phyloP scores from a whole-genome alignment of 805 yeast genomes.

The Candida insectorum region DNA sequence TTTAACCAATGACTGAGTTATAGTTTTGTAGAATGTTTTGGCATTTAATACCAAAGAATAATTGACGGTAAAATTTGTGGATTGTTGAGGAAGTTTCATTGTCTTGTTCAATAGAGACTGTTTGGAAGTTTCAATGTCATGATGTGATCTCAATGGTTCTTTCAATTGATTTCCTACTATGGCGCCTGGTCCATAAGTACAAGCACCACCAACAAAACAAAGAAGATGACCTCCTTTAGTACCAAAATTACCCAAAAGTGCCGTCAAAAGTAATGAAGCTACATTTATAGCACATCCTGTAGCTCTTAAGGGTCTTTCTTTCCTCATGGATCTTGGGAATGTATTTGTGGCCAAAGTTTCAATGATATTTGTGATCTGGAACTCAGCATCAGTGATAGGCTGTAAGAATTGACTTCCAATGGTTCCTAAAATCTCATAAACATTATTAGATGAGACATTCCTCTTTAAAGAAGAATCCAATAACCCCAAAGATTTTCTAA shows the following conservation, averaged over 20 bases:
- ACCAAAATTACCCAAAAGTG: constrained; percentile 79
- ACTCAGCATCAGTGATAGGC: constrained; percentile 77
- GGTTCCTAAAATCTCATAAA: constrained; percentile 29
- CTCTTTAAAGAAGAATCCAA: constrained; percentile 22
- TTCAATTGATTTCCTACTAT: constrained; percentile 88
- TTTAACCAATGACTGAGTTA: constrained; percentile 67
- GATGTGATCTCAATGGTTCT: constrained; percentile 97
- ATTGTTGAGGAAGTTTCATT: constrained; percentile 38
- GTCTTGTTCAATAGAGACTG: constrained; percentile 80
- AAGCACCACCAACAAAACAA: constrained; percentile 91
- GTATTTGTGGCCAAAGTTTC: constrained; percentile 79
- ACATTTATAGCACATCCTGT: constrained; percentile 91
- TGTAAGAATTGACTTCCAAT: constrained; percentile 48
- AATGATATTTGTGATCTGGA: constrained; percentile 72
- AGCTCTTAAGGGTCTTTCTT: constrained; percentile 79
- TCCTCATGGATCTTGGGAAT: constrained; percentile 41
- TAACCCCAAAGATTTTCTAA: constrained; percentile 48
- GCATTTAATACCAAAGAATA: constrained; percentile 13
- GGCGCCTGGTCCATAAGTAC: constrained; percentile 92
- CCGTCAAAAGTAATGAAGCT: constrained; percentile 78
- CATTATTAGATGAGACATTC: constrained; percentile 13
- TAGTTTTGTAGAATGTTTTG: constrained; percentile 56
- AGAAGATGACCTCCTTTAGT: constrained; percentile 71
- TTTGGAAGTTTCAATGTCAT: constrained; percentile 86
- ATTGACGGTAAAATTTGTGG: constrained; percentile 12